phyloP scores from a whole-genome alignment of 2,329 filamentous ascomycete genomes.

The Cladophialophora immunda region DNA sequence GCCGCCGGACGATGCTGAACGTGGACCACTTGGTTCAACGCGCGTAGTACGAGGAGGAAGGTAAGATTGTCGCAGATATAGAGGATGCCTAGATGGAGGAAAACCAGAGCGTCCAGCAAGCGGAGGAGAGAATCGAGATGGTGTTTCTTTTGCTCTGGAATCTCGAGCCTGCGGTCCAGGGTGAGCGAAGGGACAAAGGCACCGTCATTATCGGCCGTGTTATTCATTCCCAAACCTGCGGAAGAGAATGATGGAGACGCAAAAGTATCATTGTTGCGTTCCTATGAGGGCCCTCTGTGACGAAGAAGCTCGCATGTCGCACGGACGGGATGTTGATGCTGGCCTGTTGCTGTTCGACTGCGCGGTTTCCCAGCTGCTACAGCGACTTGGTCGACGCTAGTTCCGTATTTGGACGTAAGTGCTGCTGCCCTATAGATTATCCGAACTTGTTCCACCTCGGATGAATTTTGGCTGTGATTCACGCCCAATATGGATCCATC shows the following conservation, averaged over 20 bases:
- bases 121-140: conserved; percentile 65
- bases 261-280: conserved; percentile 21
- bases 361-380: not conserved
- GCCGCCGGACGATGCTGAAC: conserved; percentile 67
- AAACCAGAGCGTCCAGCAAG: conserved; percentile 67
- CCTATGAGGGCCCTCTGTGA: conserved; percentile 1
- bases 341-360: not conserved
- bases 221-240: conserved; percentile 21
- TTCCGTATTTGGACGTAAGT: not conserved
- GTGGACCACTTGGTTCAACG: conserved; percentile 64
- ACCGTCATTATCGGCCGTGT: conserved; percentile 27
- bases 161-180: conserved; percentile 26
- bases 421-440: not conserved
- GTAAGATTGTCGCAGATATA: conserved; percentile 70
- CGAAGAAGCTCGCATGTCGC: not conserved
- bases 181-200: conserved; percentile 20
- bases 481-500: not conserved
- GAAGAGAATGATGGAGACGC: conserved; percentile 10
- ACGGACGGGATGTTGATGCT: not conserved
- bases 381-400: not conserved
- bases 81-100: conserved; percentile 67
- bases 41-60: conserved; percentile 61
- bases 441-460: not conserved
- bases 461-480: not conserved
- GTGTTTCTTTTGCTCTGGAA: conserved; percentile 51